Evolutionary conservation across 2,329 filamentous ascomycete genomes (phyloP).

Genomic region (Elsinoe arachidis): DNA sequence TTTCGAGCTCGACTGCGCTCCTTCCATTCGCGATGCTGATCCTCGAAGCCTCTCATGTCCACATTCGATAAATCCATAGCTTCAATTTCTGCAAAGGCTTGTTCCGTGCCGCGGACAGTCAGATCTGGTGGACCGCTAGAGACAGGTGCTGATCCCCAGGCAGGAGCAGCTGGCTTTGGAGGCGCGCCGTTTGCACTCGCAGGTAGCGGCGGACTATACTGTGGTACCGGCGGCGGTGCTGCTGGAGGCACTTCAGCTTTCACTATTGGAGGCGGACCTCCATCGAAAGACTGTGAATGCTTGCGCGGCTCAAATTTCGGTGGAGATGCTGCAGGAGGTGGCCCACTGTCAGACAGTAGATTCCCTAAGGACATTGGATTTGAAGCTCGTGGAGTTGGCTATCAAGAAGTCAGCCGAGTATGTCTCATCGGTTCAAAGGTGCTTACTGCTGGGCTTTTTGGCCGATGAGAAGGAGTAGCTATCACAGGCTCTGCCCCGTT

Average conservation of each 20-base stretch:
- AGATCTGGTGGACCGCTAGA: constrained; percentile 28
- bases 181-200: neutral
- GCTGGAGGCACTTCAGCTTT: constrained; percentile 4
- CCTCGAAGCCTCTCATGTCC: constrained; percentile 45
- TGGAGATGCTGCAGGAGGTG: constrained; percentile 11
- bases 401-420: neutral
- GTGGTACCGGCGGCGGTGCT: constrained; percentile 3
- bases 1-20: constrained; percentile 56
- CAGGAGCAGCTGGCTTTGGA: constrained; percentile 5
- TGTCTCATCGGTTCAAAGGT: neutral
- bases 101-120: constrained; percentile 45
- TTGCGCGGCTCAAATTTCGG: constrained; percentile 4
- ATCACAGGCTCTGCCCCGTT: constrained; percentile 18
- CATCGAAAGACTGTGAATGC: neutral
- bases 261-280: neutral
- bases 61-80: constrained; percentile 53
- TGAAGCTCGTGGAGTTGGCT: constrained; percentile 47
- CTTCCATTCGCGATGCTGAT: constrained; percentile 45
- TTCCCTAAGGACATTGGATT: constrained; percentile 96
- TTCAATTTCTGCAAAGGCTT: constrained; percentile 52
- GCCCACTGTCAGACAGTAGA: constrained; percentile 59
- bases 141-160: constrained; percentile 16
- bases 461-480: neutral
- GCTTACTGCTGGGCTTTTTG: constrained; percentile 4
- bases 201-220: constrained; percentile 1